Conservation (phyloP, 257 asterid genomes). For the Lycium barbarum region DNA sequence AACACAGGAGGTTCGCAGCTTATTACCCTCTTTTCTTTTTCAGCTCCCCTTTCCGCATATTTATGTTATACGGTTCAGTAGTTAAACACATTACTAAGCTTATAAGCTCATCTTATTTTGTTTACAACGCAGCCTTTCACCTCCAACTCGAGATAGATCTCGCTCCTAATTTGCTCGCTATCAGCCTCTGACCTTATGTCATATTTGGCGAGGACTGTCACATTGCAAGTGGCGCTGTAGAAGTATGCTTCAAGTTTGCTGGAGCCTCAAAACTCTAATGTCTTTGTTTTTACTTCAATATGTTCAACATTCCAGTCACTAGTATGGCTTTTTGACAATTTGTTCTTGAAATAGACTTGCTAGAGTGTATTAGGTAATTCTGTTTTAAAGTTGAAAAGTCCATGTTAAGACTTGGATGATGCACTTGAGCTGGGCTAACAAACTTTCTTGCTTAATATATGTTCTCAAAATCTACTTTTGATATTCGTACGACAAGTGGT, state of each 20-base stretch:
- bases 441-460: background rate
- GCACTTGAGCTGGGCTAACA: background rate
- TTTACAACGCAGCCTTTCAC: constrained; percentile 59
- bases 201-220: background rate
- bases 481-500: background rate
- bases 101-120: background rate
- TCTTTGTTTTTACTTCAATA: background rate
- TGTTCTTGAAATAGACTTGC: constrained; percentile 19
- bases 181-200: background rate
- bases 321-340: background rate
- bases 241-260: constrained; percentile 3
- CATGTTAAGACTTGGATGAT: background rate
- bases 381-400: constrained; percentile 5
- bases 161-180: constrained; percentile 34
- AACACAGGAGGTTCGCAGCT: constrained; percentile 52
- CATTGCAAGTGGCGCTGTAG: constrained; percentile 19
- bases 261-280: background rate
- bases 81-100: background rate
- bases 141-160: constrained; percentile 51
- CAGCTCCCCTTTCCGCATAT: background rate
- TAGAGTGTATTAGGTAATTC: background rate
- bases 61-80: background rate
- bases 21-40: background rate
- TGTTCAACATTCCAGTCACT: constrained; percentile 19
- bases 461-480: background rate